phyloP scores from a whole-genome alignment of 495 filamentous ascomycete species.

The Pyrenopolyporus hunteri region DNA sequence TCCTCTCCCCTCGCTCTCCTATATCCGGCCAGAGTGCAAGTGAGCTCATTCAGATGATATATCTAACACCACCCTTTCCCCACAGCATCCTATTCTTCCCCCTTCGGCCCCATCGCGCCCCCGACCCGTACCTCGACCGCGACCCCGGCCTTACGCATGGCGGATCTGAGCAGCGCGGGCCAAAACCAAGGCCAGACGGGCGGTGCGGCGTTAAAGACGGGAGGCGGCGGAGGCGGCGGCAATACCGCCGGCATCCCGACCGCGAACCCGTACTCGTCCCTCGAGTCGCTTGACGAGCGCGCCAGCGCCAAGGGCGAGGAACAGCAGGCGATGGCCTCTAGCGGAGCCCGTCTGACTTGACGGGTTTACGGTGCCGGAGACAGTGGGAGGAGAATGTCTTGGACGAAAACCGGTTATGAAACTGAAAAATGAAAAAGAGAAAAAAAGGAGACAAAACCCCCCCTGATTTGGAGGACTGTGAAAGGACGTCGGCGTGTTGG shows the following conservation, averaged over 20 bases:
- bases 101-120: conserved; percentile 36
- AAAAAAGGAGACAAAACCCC: no score
- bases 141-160: background rate
- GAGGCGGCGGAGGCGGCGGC: background rate
- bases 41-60: no score
- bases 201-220: background rate
- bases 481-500: background rate
- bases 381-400: background rate
- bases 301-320: background rate
- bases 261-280: conserved; percentile 26
- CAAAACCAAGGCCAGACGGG: background rate
- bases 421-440: no score
- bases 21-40: no score
- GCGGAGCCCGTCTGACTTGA: conserved; percentile 17
- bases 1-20: no score
- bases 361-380: background rate
- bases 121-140: conserved; percentile 9
- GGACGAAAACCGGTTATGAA: no score
- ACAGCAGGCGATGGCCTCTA: background rate
- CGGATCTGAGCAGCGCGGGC: background rate
- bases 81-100: conserved; percentile 25
- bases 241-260: background rate
- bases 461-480: background rate
- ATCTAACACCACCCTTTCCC: background rate
- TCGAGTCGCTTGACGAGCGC: conserved; percentile 16